phyloP scores from a whole-genome alignment of 2,329 filamentous ascomycete species.

The Calonectria honghensis region DNA sequence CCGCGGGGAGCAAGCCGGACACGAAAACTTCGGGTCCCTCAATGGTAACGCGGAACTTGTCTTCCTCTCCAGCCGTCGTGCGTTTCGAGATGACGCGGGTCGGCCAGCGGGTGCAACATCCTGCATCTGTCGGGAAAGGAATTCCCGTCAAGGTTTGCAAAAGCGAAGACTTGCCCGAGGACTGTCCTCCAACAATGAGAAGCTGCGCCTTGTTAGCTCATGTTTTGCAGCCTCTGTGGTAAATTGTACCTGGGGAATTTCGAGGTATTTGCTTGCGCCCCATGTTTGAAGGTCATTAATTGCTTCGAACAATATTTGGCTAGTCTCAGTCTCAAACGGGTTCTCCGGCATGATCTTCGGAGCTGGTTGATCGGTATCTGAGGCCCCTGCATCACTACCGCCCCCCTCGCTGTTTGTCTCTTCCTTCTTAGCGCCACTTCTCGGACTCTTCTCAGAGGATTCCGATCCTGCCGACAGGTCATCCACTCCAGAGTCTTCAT shows the following conservation, averaged over 20 bases:
- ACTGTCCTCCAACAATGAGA: constrained; percentile 62
- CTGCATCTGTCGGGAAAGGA: constrained; percentile 58
- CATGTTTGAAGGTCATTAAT: constrained; percentile 61
- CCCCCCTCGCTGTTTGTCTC: background rate
- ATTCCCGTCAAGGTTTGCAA: constrained; percentile 62
- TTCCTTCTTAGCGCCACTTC: background rate
- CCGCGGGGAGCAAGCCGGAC: background rate
- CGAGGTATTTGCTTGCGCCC: constrained; percentile 55
- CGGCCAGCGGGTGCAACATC: constrained; percentile 61
- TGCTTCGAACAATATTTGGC: constrained; percentile 60
- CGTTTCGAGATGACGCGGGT: constrained; percentile 61
- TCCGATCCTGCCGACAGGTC: background rate
- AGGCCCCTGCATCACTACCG: background rate
- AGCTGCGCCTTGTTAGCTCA: constrained; percentile 50
- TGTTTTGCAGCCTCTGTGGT: background rate
- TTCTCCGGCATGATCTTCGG: constrained; percentile 50
- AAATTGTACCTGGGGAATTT: constrained; percentile 59
- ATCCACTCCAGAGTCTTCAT: constrained; percentile 15
- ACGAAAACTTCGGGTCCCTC: constrained; percentile 51
- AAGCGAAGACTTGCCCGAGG: constrained; percentile 62
- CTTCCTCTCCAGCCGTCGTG: constrained; percentile 54
- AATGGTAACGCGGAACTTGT: constrained; percentile 58
- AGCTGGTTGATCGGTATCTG: background rate
- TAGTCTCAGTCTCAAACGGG: constrained; percentile 60
- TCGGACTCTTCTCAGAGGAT: background rate